Base-by-base conservation (phyloP, 1,284 basidiomycete species). In the Xerocomus amazonicus region DNA sequence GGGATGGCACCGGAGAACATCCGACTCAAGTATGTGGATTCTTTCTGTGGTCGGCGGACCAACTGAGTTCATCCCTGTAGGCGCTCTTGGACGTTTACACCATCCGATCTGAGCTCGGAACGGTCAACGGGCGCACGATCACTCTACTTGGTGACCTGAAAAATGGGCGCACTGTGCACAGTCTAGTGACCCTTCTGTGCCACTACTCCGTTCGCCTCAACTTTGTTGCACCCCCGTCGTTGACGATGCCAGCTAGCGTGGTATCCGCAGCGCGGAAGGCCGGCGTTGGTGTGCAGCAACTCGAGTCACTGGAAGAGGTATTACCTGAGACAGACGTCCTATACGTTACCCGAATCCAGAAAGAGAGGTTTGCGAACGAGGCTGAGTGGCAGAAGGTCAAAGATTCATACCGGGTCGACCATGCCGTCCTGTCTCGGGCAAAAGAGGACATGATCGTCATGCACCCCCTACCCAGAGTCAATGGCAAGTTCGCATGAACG, bases 361-460 rank as follows among this genome's bases (percentile, higher is more conserved):
- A 89, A 74, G 97, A 99, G 74, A 81, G 97, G 52, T 98, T 99
- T 70, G 76, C 79, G 54, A 86, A 71, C 61, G 81, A 87, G 56
- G 78, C 76, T 29, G 95, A 94, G 66, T 99, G 93, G 88, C 78
- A 88, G 56, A 77, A 84, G 42, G 93, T 98, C 62, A 97, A 94
- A 77, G 90, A 96, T 68, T 84, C 87, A 42, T 99, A 97, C 69
- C 78, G 93, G 38, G 84, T 99, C 54, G 92, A 99, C 72, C 96
- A 98, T 65, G 91, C 95, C 23, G 82, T 97, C 40, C 75, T 98
- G 35, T 83, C 90, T 26, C 79, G 90, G 50, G 95, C 94, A 27
- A 98, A 98, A 76, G 87, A 93, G 58, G 90, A 92, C 49, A 93
- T 96, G 81, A 97, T 98, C 56, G 94, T 99, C 56, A 94, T 99